A percentile compares a stretch with the other conserved stretches of the same genome.
Evolutionary conservation across 1,284 basidiomycete species (phyloP).

Genomic region (Fistulinella cinereoalba): DNA sequence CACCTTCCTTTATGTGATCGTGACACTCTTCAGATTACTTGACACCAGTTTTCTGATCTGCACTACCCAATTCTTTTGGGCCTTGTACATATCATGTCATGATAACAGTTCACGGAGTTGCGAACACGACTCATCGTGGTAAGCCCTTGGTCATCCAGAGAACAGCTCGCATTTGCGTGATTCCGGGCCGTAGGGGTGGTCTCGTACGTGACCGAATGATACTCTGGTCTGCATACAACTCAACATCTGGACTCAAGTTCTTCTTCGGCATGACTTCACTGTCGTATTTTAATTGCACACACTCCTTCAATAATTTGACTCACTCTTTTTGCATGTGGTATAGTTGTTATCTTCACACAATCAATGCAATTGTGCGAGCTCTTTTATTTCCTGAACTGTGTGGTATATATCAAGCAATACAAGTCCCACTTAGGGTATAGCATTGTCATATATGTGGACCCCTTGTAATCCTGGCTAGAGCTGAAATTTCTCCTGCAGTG

Average conservation of each 20-base stretch:
- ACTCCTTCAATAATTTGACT: too few species aligned
- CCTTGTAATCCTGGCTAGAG: neutral
- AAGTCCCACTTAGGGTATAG: neutral
- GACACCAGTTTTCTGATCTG: neutral
- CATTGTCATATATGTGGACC: conserved; percentile 6
- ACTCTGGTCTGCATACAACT: neutral
- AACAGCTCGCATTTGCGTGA: neutral
- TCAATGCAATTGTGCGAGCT: too few species aligned
- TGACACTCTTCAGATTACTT: neutral
- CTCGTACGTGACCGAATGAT: neutral
- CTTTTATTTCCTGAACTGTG: neutral
- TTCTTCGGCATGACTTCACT: too few species aligned
- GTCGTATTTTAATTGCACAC: too few species aligned
- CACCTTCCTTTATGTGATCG: neutral
- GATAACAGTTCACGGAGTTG: neutral
- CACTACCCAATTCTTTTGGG: neutral
- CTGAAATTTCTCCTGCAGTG: neutral
- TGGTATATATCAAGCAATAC: too few species aligned
- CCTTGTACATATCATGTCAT: neutral
- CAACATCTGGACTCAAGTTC: too few species aligned
- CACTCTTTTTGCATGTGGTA: too few species aligned
- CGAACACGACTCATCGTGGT: neutral
- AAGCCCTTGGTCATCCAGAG: neutral
- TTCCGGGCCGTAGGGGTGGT: neutral
- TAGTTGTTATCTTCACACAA: too few species aligned